A percentile compares a stretch with the other conserved stretches of the same genome.
These are phyloP conservation scores for Phyllachora maydis DNA, from an alignment of 2,329 filamentous ascomycete genomes.

Conservation along the genomic window DNA sequence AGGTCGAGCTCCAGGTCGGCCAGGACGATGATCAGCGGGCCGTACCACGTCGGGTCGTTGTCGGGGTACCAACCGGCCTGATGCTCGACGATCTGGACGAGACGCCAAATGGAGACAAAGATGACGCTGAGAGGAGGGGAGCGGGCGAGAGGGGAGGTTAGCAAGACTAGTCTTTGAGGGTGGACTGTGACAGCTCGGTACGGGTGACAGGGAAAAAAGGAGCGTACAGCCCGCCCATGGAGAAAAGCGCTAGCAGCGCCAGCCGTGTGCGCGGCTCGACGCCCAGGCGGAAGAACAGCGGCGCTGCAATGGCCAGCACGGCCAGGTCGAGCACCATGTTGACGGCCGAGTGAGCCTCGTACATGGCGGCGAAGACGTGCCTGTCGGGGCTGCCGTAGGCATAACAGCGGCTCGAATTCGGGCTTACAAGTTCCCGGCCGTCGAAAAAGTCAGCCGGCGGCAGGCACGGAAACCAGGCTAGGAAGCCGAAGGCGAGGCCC, in stretches of 20 bases:
- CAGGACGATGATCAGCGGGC: constrained; percentile 11
- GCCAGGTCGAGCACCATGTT: constrained; percentile 12
- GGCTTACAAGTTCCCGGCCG: no score
- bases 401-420: no score
- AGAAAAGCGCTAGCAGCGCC: constrained; percentile 10
- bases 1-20: constrained; percentile 13
- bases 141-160: no score
- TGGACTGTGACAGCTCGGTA: background rate
- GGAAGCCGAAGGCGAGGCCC: constrained; percentile 7
- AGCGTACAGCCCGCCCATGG: constrained; percentile 11
- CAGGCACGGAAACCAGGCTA: constrained; percentile 9
- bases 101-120: constrained; percentile 11
- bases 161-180: constrained; percentile 2
- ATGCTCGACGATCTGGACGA: constrained; percentile 9
- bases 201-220: no score
- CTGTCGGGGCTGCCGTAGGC: constrained; percentile 11
- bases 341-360: constrained; percentile 9
- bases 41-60: constrained; percentile 15
- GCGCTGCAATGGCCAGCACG: constrained; percentile 11
- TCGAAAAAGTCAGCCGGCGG: constrained; percentile 7
- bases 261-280: constrained; percentile 10
- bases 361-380: constrained; percentile 8
- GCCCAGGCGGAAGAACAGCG: constrained; percentile 8
- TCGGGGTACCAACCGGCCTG: constrained; percentile 12
- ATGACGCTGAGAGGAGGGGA: constrained; percentile 8